Percentiles rank a stretch among this genome's conserved stretches.
These are phyloP conservation scores for Daldinia sp. DNA, from an alignment of 2,329 filamentous ascomycete genomes.

Conservation along the genomic window DNA sequence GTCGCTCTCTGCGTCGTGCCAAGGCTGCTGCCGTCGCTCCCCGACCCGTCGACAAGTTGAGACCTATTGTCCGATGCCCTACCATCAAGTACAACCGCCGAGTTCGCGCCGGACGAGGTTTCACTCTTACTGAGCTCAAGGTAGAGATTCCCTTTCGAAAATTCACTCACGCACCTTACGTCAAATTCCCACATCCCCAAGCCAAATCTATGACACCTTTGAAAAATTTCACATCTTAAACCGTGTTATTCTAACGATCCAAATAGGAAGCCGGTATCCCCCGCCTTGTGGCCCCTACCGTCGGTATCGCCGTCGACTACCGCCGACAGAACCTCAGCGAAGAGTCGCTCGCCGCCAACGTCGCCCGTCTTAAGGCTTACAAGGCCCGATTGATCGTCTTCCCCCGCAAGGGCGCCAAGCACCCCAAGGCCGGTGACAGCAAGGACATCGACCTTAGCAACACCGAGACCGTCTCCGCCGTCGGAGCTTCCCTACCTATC, in stretches of 20 bases:
- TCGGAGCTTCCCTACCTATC: conserved; percentile 75
- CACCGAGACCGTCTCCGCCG: conserved; percentile 65
- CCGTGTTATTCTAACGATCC: conserved; percentile 47
- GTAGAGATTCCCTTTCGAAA: conserved; percentile 58
- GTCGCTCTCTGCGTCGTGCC: conserved; percentile 87
- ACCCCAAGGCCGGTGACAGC: conserved; percentile 88
- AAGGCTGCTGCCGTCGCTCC: conserved; percentile 97
- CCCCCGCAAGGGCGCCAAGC: conserved; percentile 90
- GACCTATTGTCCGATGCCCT: conserved; percentile 96
- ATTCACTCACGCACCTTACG: background rate
- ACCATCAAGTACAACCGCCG: conserved; percentile 99
- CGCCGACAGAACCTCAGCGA: conserved; percentile 97
- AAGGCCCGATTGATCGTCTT: conserved; percentile 95
- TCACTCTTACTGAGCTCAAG: conserved; percentile 98
- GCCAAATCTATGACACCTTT: too few relatives aligned
- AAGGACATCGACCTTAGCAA: conserved; percentile 77
- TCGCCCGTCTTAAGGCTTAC: conserved; percentile 98
- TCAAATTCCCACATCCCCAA: background rate
- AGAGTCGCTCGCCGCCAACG: conserved; percentile 93
- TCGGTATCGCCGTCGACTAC: conserved; percentile 96
- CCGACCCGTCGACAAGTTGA: conserved; percentile 95
- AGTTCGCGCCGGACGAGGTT: conserved; percentile 94
- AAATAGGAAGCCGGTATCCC: conserved; percentile 90
- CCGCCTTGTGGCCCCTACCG: conserved; percentile 91
- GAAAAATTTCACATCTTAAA: background rate